Evolutionary conservation across 805 yeast genomes (phyloP), one percentile per base, ranked within the genome.

Genomic region (Metschnikowia lochheadii): DNA sequence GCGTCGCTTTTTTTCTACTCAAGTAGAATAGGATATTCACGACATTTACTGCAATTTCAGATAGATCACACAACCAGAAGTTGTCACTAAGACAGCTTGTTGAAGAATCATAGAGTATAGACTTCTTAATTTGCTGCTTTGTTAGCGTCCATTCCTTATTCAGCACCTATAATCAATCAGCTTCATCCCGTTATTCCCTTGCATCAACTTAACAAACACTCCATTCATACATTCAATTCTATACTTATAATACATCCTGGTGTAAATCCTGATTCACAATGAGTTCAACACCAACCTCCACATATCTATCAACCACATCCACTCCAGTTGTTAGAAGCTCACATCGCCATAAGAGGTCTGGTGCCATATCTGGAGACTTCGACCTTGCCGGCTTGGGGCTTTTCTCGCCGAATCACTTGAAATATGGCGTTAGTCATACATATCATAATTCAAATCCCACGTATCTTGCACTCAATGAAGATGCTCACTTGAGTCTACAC

Each of bases 311-410:
- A n/a, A 38, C 33, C 21, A 41, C 56, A 7, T 38, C 49, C 8
- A 31, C 46, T 8, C 54, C 43, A 21, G 36, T 26, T 11, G 42
- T 38, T 15, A 44, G 41, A 21, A 40, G 52, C 10, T 41, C 49
- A 3, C 96, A 89, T 67, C 80, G 87, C 41, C 96, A 89, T 61
- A 80, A 88, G 60, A 72, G 96, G 47, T 89, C 96, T 0, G 90
- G 92, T 20, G 96, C 96, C 0, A 84, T 89, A 6, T 86, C 94
- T 7, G 94, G 94, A 3, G 96, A 89, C 63, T 86, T 88, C 63
- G 94, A 87, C 58, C 62, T 63, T 7, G 58, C 63, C 45, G 77
- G 75, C 6, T 55, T 70, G 35, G 76, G 76, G 1, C 54, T 71
- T 35, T 68, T 69, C 47, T 64, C 70, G 5, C 67, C 70, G 3